These are phyloP conservation scores for Cenchrus americanus DNA, from an alignment of 176 grass and related monocot genomes.

Conservation along the genomic window DNA sequence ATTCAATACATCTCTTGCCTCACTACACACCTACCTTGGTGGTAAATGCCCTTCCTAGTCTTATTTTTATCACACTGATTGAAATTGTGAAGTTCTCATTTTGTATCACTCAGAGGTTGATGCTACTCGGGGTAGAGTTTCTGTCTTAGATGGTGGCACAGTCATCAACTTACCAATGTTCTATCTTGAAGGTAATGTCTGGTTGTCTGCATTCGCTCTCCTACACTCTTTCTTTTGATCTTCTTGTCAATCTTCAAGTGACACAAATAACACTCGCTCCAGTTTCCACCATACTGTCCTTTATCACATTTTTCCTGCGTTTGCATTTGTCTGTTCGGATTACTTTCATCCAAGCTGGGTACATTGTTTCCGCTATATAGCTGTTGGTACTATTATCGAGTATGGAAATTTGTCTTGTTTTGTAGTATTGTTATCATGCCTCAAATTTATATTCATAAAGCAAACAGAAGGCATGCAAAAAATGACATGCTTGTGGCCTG, in stretches of 20 bases:
- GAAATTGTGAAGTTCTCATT: constrained; percentile 30
- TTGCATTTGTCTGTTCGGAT: background rate
- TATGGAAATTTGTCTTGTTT: background rate
- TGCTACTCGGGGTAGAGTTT: constrained; percentile 64
- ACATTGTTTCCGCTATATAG: too few species aligned
- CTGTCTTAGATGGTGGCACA: constrained; percentile 70
- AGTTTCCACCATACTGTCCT: background rate
- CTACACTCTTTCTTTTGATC: constrained; percentile 10
- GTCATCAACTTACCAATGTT: constrained; percentile 79
- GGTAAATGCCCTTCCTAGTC: constrained; percentile 51
- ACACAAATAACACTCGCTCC: background rate
- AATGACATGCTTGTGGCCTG: constrained; percentile 14
- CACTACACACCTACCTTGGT: constrained; percentile 89
- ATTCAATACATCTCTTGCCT: constrained; percentile 67
- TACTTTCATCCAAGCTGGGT: background rate
- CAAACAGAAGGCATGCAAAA: background rate
- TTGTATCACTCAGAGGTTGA: constrained; percentile 77
- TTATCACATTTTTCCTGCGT: background rate
- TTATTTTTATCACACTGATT: constrained; percentile 26
- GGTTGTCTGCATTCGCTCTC: constrained; percentile 18
- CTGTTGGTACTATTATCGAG: background rate
- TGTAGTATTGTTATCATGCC: background rate
- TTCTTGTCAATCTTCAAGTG: constrained; percentile 20
- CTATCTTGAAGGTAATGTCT: constrained; percentile 71
- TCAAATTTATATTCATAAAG: background rate